phyloP scores from a whole-genome alignment of 1,284 basidiomycete genomes.

The Wallemia ichthyophaga region DNA sequence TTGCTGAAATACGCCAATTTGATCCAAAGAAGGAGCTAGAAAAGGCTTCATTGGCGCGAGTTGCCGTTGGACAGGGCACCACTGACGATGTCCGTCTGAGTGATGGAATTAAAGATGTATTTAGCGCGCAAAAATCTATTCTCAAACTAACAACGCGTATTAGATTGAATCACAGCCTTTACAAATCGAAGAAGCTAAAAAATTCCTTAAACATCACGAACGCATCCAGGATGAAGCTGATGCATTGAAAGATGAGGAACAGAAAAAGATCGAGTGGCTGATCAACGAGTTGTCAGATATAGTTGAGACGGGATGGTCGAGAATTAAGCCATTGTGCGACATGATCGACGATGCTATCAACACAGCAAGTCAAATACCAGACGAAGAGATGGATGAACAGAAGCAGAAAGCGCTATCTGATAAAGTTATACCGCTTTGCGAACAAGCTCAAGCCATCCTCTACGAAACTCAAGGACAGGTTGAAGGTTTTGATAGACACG shows the following conservation, averaged over 20 bases:
- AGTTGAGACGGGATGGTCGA: neutral
- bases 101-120: neutral
- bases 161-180: neutral
- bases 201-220: neutral
- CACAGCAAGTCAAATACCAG: neutral
- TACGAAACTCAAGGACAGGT: conserved; percentile 17
- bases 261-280: neutral
- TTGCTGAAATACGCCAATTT: conserved; percentile 15
- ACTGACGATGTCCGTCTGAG: neutral
- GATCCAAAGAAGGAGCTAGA: conserved; percentile 12
- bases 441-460: conserved; percentile 17
- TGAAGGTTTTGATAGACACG: conserved; percentile 17
- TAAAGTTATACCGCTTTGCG: conserved; percentile 15
- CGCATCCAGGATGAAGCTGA: neutral
- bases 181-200: neutral
- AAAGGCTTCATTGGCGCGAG: neutral
- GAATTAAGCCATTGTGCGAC: neutral
- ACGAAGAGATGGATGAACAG: conserved; percentile 1
- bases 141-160: neutral
- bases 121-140: neutral
- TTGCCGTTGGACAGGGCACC: neutral
- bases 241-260: neutral
- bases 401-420: conserved; percentile 14
- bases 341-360: neutral
- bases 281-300: neutral